Base-by-base conservation (phyloP, 345 rosid genomes). In the Iberis pinnata region DNA sequence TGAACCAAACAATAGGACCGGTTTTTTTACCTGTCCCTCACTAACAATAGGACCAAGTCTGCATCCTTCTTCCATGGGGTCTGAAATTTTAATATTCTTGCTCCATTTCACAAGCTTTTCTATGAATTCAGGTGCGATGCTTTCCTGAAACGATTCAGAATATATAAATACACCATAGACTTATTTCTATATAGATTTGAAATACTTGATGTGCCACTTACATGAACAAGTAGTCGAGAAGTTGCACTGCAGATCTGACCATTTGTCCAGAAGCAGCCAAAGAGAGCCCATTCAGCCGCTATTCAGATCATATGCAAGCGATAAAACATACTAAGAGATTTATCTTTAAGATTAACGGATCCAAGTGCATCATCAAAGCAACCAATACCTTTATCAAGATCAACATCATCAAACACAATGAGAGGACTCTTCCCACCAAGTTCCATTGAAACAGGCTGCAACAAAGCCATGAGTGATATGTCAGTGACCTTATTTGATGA, bases 181-280 rank as follows among this genome's bases (percentile, higher is more conserved):
- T n/a, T n/a, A n/a, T n/a, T n/a, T n/a, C n/a, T n/a, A n/a, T n/a
- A n/a, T n/a, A 47, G 18, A 6, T 24, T 6, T 25, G 16, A 45
- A 15, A 24, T 36, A 42, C n/a, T 40, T 42, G 27, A 18, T 40
- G 46, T 56, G 26, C 35, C n/a, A 49, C 96, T 79, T 70, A 83
- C 96, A 73, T 81, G 98, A 55, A 90, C 82, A 61, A 88, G 68
- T 56, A 90, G 88, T 12, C 98, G 92, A 37, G 98, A 90, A 67
- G 98, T 90, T 62, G 98, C 98, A 71, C 96, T 84, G 65, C 98
- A 88, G 55, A 90, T 90, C 70, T 90, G 96, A 49, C 98, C 96
- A 73, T 84, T 87, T 59, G 95, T 90, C 84, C 95, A 84, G 69
- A 90, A 90, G 89, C 96, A 87, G 56, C 96, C 96, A 59, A 90